These are phyloP conservation scores for Brassica rapa DNA, from an alignment of 345 rosid genomes.

Conservation along the genomic window DNA sequence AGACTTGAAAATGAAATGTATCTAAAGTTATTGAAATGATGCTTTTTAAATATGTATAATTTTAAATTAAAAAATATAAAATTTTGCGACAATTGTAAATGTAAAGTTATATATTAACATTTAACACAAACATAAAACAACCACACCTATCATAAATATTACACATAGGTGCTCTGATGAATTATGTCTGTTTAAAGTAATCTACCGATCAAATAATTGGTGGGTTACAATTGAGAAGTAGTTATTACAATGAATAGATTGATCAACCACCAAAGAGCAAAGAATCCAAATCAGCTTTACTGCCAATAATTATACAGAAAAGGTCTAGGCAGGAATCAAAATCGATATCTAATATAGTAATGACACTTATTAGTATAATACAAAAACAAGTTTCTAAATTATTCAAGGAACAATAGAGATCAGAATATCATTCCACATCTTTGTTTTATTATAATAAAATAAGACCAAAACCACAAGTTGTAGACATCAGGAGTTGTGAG, in stretches of 20 bases:
- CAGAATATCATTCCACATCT: slow-evolving; percentile 13
- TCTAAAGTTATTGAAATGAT: neutral
- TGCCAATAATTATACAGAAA: neutral
- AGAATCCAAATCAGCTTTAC: neutral
- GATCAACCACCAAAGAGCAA: slow-evolving; percentile 30
- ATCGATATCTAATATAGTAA: slow-evolving; percentile 1
- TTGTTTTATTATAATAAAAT: slow-evolving; percentile 26
- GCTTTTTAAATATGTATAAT: neutral
- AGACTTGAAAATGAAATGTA: neutral
- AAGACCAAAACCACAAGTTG: slow-evolving; percentile 20
- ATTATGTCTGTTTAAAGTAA: neutral
- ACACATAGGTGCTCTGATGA: neutral
- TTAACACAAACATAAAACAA: slow-evolving; percentile 1
- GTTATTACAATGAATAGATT: slow-evolving; percentile 32
- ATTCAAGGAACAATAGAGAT: slow-evolving; percentile 6
- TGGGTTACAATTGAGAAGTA: slow-evolving; percentile 18
- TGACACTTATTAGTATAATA: neutral
- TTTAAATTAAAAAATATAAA: no score
- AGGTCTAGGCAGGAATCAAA: slow-evolving; percentile 4
- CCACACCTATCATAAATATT: neutral
- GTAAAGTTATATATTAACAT: neutral
- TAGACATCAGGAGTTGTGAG: slow-evolving; percentile 7
- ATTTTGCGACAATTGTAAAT: neutral
- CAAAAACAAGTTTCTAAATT: slow-evolving; percentile 10
- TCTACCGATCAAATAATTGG: slow-evolving; percentile 14